Base-by-base conservation (phyloP, 106 monocot species). In the Dendrobium officinale region DNA sequence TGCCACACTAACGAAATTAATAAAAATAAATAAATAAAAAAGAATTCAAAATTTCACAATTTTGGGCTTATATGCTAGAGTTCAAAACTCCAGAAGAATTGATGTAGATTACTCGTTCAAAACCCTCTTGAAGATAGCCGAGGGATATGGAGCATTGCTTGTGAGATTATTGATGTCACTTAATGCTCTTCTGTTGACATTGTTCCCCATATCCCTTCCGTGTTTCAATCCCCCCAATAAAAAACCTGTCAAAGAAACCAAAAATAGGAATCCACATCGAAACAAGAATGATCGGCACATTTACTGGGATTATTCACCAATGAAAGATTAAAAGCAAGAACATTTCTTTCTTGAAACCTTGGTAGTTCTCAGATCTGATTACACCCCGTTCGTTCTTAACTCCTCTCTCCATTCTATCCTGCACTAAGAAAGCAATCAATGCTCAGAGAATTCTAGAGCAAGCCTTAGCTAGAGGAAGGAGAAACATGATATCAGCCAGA, bases 101-200 rank as follows among this genome's bases (percentile, higher is more conserved):
- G 26, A 73, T 42, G 42, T 73, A 73, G 11, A 79, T 88, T 87
- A 93, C 93, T 87, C 87, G 77, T 83, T 40, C 20, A 84, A 40
- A 4, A 70, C 83, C 67, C 78, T 87, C 83, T 97, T 94, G 75
- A 49, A 85, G 9, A 85, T 45, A 4, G 88, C 88, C 72, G 80
- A 86, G 9, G 90, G 86, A 47, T 86, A 83, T 0, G 84, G 87
- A 4, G 85, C 84, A 27, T 49, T 16, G 4, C 78, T 84, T 18
- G 86, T 76, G 44, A 93, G 45, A 83, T 96, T 96, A 78, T 68
- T 85, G 42, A 97, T 92, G 27, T 97, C 94, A 75, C 87, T 85
- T 85, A 97, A 72, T 0, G 97, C 90, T 80, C 90, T 83, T 44
- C 97, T 92, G 49, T 51, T 47, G 76, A 49, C 16, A 42, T 48